Base-by-base conservation (phyloP, 805 yeast genomes). In the Ascoidea tarda region DNA sequence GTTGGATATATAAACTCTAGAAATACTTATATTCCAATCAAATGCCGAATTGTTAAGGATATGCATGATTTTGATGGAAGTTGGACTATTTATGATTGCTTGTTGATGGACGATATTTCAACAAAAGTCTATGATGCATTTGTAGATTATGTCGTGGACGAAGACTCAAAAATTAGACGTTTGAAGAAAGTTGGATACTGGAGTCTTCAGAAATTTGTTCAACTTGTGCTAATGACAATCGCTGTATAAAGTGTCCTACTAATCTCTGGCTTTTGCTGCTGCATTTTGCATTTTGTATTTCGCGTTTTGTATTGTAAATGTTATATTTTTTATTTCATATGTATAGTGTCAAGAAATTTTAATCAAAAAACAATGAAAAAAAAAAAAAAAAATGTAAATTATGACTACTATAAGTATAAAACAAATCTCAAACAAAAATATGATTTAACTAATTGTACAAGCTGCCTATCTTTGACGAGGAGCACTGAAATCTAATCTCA, bases 21-120 rank as follows among this genome's bases (percentile, higher is more conserved):
- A 54, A 86, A 87, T 61, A 88, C 98, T 0, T 86, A 83, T 61
- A 90, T 93, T 55, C 96, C 96, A 48, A 81, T 91, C 54, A 75
- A 81, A 55, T 87, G 96, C 62, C 78, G 88, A 4, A 81, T 93
- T 6, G 83, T 84, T 42, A 93, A 93, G 63, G 76, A 79, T 48
- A 67, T 89, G 28, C 70, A 73, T 32, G 99, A 93, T 62, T 93
- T 93, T 64, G 89, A 87, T 60, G 99, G 99, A 0, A 79, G 96
- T 6, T 93, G 99, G 99, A 91, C 99, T 1, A 74, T 88, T 2
- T 93, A 89, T 66, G 99, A 93, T 64, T 84, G 93, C 32, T 72
- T 84, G 51, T 71, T 93, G 55, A 88, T 91, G 96, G 93, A 86
- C 62, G 97, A 91, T 62, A 73, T 93, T 50, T 84, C 93, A 33